Conservation (phyloP, 331 rosid species). For the Spiraea crenata region DNA sequence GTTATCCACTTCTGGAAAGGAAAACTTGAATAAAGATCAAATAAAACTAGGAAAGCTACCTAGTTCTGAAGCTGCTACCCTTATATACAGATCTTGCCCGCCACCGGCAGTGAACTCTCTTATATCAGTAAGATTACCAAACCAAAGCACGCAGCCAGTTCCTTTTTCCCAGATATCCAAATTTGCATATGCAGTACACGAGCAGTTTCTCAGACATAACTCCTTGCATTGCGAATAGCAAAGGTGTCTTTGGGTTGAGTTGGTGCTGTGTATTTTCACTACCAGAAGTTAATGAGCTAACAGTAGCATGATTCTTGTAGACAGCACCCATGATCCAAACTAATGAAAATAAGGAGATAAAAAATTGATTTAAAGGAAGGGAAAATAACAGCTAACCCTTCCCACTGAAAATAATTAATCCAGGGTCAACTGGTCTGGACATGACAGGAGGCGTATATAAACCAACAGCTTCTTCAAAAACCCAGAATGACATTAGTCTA, state of each 20-base stretch:
- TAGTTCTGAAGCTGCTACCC: constrained; percentile 33
- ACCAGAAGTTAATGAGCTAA: too few relatives aligned
- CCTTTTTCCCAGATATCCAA: constrained; percentile 7
- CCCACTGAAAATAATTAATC: too few relatives aligned
- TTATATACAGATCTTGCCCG: constrained; percentile 35
- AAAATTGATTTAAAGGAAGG: too few relatives aligned
- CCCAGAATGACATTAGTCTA: neutral
- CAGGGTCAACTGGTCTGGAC: too few relatives aligned
- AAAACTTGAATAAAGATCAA: neutral
- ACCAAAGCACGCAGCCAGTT: constrained; percentile 30
- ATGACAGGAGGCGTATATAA: too few relatives aligned
- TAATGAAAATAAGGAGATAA: too few relatives aligned
- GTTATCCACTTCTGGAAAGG: neutral
- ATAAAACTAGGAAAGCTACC: constrained; percentile 17
- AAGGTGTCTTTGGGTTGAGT: too few relatives aligned
- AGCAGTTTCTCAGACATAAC: constrained; percentile 21
- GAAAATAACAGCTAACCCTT: too few relatives aligned
- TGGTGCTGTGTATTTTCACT: too few relatives aligned
- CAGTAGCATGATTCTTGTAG: too few relatives aligned
- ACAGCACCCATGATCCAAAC: too few relatives aligned
- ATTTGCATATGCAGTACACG: constrained; percentile 26
- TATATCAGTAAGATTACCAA: constrained; percentile 14
- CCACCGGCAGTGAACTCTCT: neutral
- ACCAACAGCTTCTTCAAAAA: neutral
- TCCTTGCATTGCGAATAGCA: constrained; percentile 5